Percentiles rank a stretch among this genome's conserved stretches.
Conservation (phyloP, 2,329 filamentous ascomycete species). For the Xylariaceae sp. region DNA sequence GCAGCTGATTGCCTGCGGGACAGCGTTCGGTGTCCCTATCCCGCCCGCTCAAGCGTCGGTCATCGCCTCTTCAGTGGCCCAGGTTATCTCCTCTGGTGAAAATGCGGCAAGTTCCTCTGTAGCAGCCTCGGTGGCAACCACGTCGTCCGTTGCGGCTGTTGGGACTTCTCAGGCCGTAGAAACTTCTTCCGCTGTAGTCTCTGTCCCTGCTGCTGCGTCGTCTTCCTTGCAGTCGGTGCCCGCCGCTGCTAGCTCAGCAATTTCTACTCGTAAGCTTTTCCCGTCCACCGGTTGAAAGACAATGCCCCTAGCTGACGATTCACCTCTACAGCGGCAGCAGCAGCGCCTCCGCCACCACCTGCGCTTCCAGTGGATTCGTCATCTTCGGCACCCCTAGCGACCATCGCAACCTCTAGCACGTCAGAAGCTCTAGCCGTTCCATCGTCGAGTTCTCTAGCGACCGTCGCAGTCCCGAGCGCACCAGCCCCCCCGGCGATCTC, state of each 20-base stretch:
- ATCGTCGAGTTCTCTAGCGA: background rate
- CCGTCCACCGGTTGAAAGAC: background rate
- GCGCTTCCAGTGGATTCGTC: background rate
- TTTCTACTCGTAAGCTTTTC: conserved; percentile 2
- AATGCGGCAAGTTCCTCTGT: conserved; percentile 15
- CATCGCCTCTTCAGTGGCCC: conserved; percentile 36
- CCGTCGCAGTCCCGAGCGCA: background rate
- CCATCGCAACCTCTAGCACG: conserved; percentile 16
- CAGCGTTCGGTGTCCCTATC: conserved; percentile 29
- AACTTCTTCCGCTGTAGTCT: background rate
- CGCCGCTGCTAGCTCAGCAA: background rate
- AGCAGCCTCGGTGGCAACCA: conserved; percentile 2
- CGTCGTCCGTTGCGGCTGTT: conserved; percentile 8
- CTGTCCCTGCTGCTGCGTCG: background rate
- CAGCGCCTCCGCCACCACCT: conserved; percentile 1
- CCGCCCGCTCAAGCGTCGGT: conserved; percentile 32
- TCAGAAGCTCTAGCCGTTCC: background rate
- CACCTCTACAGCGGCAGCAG: background rate
- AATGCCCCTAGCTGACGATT: background rate
- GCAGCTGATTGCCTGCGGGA: conserved; percentile 40
- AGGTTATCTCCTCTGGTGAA: conserved; percentile 29
- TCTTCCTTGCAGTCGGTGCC: background rate
- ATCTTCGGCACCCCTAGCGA: conserved; percentile 14
- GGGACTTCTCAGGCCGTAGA: conserved; percentile 10
- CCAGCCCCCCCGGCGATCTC: background rate